A percentile compares a stretch with the other conserved stretches of the same genome.
Evolutionary conservation across 805 yeast species (phyloP).

Genomic region (Ogataea neopini): DNA sequence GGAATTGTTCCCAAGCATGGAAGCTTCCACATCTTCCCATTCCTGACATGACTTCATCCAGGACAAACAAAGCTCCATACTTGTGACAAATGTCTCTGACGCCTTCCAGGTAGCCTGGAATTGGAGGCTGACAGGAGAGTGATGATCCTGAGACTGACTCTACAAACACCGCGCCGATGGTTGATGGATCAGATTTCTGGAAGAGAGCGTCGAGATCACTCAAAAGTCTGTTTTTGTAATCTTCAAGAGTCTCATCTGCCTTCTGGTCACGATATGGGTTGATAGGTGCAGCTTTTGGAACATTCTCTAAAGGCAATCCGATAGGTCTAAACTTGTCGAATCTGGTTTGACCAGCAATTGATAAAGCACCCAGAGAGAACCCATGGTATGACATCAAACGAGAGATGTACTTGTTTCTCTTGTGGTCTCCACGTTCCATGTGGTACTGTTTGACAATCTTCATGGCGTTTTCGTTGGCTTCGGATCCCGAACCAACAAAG

Average conservation of each 20-base stretch:
- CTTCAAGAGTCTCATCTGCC: conserved; percentile 38
- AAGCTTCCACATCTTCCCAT: conserved; percentile 50
- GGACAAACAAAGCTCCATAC: conserved; percentile 47
- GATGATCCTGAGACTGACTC: conserved; percentile 50
- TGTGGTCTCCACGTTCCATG: conserved; percentile 43
- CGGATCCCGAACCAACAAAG: conserved; percentile 72
- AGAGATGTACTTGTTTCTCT: conserved; percentile 44
- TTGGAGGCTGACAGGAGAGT: conserved; percentile 43
- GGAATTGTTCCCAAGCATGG: conserved; percentile 37
- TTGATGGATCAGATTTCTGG: conserved; percentile 41
- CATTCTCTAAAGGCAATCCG: conserved; percentile 18
- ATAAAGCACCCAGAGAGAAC: conserved; percentile 47
- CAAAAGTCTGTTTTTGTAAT: conserved; percentile 38
- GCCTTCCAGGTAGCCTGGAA: conserved; percentile 46
- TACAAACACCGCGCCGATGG: conserved; percentile 41
- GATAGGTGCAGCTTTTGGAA: conserved; percentile 28
- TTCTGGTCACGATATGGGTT: conserved; percentile 36
- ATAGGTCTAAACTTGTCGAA: conserved; percentile 33
- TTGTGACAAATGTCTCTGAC: conserved; percentile 47
- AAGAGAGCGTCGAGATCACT: conserved; percentile 42
- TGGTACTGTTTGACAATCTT: conserved; percentile 61
- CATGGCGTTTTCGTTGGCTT: conserved; percentile 78
- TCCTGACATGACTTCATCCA: conserved; percentile 59
- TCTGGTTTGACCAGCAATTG: conserved; percentile 43
- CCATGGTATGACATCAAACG: conserved; percentile 52